Evolutionary conservation across 331 rosid genomes (phyloP).

Genomic region (Saraca asoca): DNA sequence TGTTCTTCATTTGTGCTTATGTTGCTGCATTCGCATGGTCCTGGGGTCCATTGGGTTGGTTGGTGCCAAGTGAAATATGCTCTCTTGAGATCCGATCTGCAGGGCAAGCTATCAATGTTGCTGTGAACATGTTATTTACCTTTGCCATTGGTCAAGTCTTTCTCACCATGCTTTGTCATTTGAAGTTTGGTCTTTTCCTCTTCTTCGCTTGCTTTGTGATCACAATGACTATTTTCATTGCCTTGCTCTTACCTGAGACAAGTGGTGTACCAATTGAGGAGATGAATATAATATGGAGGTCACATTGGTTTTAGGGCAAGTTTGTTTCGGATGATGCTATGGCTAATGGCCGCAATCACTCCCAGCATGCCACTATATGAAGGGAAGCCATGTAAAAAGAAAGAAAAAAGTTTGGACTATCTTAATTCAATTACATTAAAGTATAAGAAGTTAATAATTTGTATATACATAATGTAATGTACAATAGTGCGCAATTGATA

Average conservation of each 20-base stretch:
- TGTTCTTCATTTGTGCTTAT: slow-evolving; percentile 26
- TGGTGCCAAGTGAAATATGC: too few relatives aligned
- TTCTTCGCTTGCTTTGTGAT: slow-evolving; percentile 27
- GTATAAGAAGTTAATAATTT: too few relatives aligned
- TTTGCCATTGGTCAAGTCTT: slow-evolving; percentile 28
- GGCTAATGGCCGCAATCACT: too few relatives aligned
- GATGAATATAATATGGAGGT: slow-evolving; percentile 26
- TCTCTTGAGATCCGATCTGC: slow-evolving; percentile 28
- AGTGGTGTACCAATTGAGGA: slow-evolving; percentile 25
- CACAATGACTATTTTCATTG: slow-evolving; percentile 29
- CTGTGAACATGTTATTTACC: slow-evolving; percentile 17
- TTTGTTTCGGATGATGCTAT: neutral
- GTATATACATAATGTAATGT: too few relatives aligned
- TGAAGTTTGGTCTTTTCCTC: slow-evolving; percentile 30
- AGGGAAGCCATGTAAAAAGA: too few relatives aligned
- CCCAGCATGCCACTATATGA: too few relatives aligned
- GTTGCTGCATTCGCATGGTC: too few relatives aligned
- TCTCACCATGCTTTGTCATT: slow-evolving; percentile 19
- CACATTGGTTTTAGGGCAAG: slow-evolving; percentile 27
- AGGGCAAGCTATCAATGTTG: slow-evolving; percentile 30
- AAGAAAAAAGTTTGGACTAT: too few relatives aligned
- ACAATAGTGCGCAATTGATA: too few relatives aligned
- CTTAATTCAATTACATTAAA: too few relatives aligned
- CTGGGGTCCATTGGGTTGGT: too few relatives aligned
- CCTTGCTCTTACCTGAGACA: slow-evolving; percentile 10